Percentiles rank a stretch among this genome's conserved stretches.
Evolutionary conservation across 2,329 filamentous ascomycete species (phyloP).

Genomic region (Penicillium freii): DNA sequence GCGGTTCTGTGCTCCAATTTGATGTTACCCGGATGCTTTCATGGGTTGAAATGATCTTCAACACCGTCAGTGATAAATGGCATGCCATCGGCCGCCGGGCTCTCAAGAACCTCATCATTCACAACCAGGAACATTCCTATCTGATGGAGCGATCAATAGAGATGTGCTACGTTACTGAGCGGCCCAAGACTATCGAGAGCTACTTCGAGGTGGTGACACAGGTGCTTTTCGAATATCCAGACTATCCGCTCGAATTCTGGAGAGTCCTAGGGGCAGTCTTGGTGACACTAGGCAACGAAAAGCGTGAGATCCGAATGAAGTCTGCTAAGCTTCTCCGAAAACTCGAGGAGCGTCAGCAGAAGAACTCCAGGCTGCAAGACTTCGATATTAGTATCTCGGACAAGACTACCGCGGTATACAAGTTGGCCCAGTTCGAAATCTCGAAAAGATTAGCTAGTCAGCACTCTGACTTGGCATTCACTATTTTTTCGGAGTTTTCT

Average conservation of each 20-base stretch:
- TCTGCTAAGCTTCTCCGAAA: conserved; percentile 77
- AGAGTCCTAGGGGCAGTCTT: conserved; percentile 83
- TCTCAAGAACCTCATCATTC: conserved; percentile 81
- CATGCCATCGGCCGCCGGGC: conserved; percentile 86
- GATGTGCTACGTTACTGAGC: conserved; percentile 81
- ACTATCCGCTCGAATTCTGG: conserved; percentile 85
- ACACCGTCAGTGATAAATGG: conserved; percentile 83
- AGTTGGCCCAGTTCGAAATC: conserved; percentile 94
- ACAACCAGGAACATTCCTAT: conserved; percentile 84
- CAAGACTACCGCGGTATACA: conserved; percentile 97
- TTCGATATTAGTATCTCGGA: conserved; percentile 98
- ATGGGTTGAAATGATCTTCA: conserved; percentile 96
- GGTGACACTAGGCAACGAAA: conserved; percentile 89
- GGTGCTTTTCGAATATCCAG: conserved; percentile 77
- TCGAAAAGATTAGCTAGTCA: conserved; percentile 86
- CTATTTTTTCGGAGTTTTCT: conserved; percentile 94
- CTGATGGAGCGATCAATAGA: conserved; percentile 86
- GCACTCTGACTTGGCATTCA: conserved; percentile 83
- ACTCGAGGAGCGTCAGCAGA: conserved; percentile 77
- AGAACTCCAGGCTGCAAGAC: conserved; percentile 89
- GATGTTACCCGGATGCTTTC: conserved; percentile 88
- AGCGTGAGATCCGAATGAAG: conserved; percentile 83
- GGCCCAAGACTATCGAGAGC: conserved; percentile 81
- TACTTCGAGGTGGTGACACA: conserved; percentile 92
- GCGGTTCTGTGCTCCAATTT: conserved; percentile 82